These are phyloP conservation scores for Calonectria fujianensis DNA, from an alignment of 2,329 filamentous ascomycete species.

Conservation along the genomic window DNA sequence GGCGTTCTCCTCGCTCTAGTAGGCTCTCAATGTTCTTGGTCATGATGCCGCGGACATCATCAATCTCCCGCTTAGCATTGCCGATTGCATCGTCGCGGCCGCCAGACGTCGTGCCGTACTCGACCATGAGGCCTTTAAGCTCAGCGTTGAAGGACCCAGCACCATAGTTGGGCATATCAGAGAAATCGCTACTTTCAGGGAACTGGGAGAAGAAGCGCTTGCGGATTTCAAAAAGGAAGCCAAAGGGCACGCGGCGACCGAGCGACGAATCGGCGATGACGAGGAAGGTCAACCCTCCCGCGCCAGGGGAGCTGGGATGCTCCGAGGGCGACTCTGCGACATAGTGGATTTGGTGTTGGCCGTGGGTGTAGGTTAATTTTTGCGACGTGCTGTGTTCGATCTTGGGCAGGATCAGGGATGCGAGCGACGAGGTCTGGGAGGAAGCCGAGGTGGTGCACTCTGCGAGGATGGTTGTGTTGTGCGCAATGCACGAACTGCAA, in stretches of 20 bases:
- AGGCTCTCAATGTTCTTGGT: slow-evolving; percentile 95
- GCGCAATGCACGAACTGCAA: slow-evolving; percentile 90
- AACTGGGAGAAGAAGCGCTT: slow-evolving; percentile 87
- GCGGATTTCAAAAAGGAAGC: slow-evolving; percentile 93
- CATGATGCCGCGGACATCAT: slow-evolving; percentile 94
- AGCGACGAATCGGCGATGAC: slow-evolving; percentile 89
- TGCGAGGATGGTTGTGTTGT: slow-evolving; percentile 93
- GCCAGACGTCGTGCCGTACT: slow-evolving; percentile 86
- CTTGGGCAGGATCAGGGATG: slow-evolving; percentile 95
- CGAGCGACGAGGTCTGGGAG: slow-evolving; percentile 88
- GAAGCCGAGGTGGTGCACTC: slow-evolving; percentile 93
- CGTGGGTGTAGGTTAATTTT: slow-evolving; percentile 96
- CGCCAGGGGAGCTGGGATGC: slow-evolving; percentile 74
- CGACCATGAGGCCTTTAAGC: slow-evolving; percentile 85
- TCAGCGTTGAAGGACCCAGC: slow-evolving; percentile 90
- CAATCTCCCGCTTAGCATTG: slow-evolving; percentile 91
- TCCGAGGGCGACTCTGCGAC: slow-evolving; percentile 87
- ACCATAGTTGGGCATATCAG: slow-evolving; percentile 89
- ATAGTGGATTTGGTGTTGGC: slow-evolving; percentile 95
- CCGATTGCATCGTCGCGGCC: slow-evolving; percentile 87
- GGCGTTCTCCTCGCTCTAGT: slow-evolving; percentile 91
- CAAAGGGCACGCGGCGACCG: slow-evolving; percentile 92
- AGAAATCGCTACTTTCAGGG: slow-evolving; percentile 81
- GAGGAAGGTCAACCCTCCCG: slow-evolving; percentile 92
- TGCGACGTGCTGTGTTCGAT: slow-evolving; percentile 87